Evolutionary conservation across 192 early-diverging fungal genomes (phyloP), one percentile per base, ranked within the genome.

Genomic region (Coemansia sp.): DNA sequence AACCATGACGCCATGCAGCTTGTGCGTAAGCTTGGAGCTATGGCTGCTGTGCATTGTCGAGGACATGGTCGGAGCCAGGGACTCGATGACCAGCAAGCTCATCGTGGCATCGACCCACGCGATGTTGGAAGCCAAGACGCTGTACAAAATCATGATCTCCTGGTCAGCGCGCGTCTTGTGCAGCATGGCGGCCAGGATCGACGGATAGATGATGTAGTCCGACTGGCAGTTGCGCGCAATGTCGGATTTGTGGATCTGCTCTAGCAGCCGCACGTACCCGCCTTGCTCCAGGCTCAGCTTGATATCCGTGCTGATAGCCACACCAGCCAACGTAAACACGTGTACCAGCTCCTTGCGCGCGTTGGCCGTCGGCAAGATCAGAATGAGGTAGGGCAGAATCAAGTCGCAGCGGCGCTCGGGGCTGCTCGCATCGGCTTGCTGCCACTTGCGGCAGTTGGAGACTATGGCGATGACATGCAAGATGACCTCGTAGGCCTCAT

Each of bases 401-500:
- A 93, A 90, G 53, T 57, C 91, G 24, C 85, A 92, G 67, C 86
- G 0, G 84, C 86, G 25, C 90, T 92, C 83, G 86, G 91, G 51
- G 87, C 84, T 31, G 77, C 81, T 6, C 82, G 85, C 24, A 68
- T 76, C 74, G 6, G 70, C 70, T 36, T 68, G 70, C 79, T 82
- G 81, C 76, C 76, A 78, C 65, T 68, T 64, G 62, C 77, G 82
- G 41, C 86, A 87, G 65, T 77, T 87, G 60, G 88, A 87, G 19
- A 89, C 86, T 56, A 94, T 87, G 59, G 90, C 90, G 5, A 98
- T 81, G 29, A 95, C 84, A n/a, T 86, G 83, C 40, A 84, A 83
- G 49, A 98, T 70, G 3, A 90, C 86, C 32, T 88, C 83, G 38
- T 87, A 88, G 0, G 93, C 91, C 24, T 86, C 85, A 8, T 88